Conservation (phyloP, 2,329 filamentous ascomycete species). For the Beauveria sp. region DNA sequence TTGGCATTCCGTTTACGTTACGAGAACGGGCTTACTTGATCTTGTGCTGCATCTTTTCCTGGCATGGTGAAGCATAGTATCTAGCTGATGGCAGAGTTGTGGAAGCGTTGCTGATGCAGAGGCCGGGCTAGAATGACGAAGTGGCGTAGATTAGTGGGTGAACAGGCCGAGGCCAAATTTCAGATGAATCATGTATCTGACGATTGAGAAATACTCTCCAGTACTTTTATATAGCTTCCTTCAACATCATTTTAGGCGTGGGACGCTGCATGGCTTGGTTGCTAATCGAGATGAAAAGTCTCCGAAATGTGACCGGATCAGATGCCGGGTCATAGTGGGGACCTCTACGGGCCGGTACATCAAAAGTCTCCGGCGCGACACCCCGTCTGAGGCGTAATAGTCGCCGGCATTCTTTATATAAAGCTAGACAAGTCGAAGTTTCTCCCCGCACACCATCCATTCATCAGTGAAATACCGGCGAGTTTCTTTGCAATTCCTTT, state of each 20-base stretch:
- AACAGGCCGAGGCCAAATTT: too few relatives aligned
- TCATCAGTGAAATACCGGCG: not conserved
- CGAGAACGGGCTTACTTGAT: too few relatives aligned
- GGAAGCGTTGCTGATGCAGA: too few relatives aligned
- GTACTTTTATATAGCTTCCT: too few relatives aligned
- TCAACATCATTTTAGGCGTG: not conserved
- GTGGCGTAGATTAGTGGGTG: too few relatives aligned
- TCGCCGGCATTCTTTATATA: conserved; percentile 5
- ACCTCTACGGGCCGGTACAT: not conserved
- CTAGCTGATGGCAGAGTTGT: too few relatives aligned
- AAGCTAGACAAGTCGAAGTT: not conserved
- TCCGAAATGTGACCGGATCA: conserved; percentile 2
- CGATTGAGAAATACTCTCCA: too few relatives aligned
- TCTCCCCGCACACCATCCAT: not conserved
- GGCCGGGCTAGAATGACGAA: too few relatives aligned
- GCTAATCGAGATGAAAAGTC: conserved; percentile 2
- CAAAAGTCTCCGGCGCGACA: not conserved
- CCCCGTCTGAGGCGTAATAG: not conserved
- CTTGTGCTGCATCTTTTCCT: too few relatives aligned
- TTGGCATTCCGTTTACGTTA: too few relatives aligned
- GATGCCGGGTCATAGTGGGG: not conserved
- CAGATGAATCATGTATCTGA: too few relatives aligned
- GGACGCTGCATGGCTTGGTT: not conserved
- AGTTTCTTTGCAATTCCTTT: not conserved
- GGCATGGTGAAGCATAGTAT: too few relatives aligned